A percentile compares a stretch with the other conserved stretches of the same genome.
Evolutionary conservation across 2,329 filamentous ascomycete genomes (phyloP).

Genomic region (Hortaea werneckii): DNA sequence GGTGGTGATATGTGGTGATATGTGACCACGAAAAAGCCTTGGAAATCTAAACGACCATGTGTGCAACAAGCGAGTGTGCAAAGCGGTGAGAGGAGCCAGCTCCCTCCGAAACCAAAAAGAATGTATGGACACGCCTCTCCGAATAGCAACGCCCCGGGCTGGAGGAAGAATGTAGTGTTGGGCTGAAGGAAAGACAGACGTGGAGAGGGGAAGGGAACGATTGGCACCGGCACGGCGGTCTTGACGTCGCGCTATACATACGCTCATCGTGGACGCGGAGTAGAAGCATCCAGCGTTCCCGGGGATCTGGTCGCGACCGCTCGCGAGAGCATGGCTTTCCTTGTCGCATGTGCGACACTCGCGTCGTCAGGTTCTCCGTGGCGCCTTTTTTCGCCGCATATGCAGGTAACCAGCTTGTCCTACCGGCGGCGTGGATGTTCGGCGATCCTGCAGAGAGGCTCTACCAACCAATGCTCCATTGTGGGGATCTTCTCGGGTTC

Average conservation of each 20-base stretch:
- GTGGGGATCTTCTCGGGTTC: not conserved
- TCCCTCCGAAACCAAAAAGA: slow-evolving; percentile 1
- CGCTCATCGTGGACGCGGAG: slow-evolving; percentile 3
- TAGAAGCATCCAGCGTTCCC: slow-evolving; percentile 1
- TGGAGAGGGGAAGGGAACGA: not conserved
- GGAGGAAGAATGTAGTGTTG: too few relatives aligned
- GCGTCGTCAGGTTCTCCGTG: slow-evolving; percentile 5
- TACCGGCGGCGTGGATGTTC: slow-evolving; percentile 6
- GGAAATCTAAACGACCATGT: slow-evolving; percentile 8
- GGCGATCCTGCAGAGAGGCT: not conserved
- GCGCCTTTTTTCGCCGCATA: slow-evolving; percentile 11
- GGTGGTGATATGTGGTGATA: not conserved
- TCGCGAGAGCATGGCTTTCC: slow-evolving; percentile 6
- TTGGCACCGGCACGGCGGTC: not conserved
- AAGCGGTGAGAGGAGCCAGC: slow-evolving; percentile 7
- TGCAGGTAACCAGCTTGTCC: slow-evolving; percentile 10
- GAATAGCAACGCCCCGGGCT: too few relatives aligned
- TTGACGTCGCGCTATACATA: not conserved
- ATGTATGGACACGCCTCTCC: not conserved
- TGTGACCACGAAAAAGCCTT: slow-evolving; percentile 5
- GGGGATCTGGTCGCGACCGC: slow-evolving; percentile 9
- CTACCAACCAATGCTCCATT: not conserved
- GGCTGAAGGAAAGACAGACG: too few relatives aligned
- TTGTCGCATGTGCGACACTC: slow-evolving; percentile 10
- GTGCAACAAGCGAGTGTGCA: slow-evolving; percentile 2